phyloP scores from a whole-genome alignment of 139 green algal genomes.

The Ostreobium quekettii region DNA sequence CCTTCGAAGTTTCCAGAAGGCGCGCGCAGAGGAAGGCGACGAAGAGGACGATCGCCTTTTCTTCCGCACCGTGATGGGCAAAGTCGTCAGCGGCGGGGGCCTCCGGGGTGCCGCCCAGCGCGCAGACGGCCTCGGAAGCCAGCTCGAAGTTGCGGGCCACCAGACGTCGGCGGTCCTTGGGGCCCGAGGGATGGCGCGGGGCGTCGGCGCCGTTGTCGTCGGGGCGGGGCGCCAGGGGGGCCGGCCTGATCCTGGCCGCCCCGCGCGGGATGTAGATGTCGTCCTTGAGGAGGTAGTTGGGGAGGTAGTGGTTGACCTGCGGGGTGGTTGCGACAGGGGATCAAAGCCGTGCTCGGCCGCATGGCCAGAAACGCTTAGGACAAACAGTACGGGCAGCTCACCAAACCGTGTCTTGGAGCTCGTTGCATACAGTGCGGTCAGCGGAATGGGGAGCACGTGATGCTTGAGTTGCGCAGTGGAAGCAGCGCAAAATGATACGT shows the following conservation, averaged over 20 bases:
- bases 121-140: slow-evolving; percentile 29
- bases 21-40: slow-evolving; percentile 58
- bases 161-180: too few species aligned
- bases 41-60: slow-evolving; percentile 54
- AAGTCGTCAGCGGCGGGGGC: slow-evolving; percentile 60
- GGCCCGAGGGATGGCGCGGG: too few species aligned
- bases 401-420: too few species aligned
- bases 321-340: too few species aligned
- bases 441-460: too few species aligned
- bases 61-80: slow-evolving; percentile 53
- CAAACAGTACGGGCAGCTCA: too few species aligned
- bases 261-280: slow-evolving; percentile 27
- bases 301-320: slow-evolving; percentile 64
- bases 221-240: too few species aligned
- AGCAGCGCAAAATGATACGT: too few species aligned
- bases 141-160: slow-evolving; percentile 57
- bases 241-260: background rate
- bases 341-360: too few species aligned
- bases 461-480: too few species aligned
- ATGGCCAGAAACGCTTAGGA: background rate
- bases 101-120: slow-evolving; percentile 54
- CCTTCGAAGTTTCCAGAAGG: slow-evolving; percentile 51
- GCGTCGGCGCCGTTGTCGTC: too few species aligned
- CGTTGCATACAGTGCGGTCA: too few species aligned
- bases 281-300: slow-evolving; percentile 26